A percentile compares a stretch with the other conserved stretches of the same genome.
Evolutionary conservation across 805 yeast species (phyloP).

Genomic region (Wickerhamomyces bovis): DNA sequence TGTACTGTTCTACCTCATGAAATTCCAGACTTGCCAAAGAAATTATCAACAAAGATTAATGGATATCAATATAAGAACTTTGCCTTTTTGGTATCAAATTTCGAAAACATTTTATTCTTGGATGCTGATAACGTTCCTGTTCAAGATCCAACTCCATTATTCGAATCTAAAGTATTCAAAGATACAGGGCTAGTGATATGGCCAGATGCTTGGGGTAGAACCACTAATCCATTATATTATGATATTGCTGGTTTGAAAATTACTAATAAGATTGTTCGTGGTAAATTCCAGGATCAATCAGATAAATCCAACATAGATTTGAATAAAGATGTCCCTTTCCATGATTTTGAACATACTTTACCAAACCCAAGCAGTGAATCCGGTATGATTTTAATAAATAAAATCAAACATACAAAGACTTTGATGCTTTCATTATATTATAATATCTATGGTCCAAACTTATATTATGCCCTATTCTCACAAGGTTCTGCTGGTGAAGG

Average conservation of each 20-base stretch:
- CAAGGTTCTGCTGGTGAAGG: conserved; percentile 75
- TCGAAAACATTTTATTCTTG: conserved; percentile 60
- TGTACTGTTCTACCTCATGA: conserved; percentile 60
- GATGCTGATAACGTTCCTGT: conserved; percentile 73
- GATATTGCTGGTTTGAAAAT: conserved; percentile 41
- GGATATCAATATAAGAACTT: conserved; percentile 64
- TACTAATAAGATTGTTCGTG: conserved; percentile 30
- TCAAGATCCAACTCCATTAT: conserved; percentile 48
- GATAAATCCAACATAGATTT: conserved; percentile 8
- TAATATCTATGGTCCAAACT: conserved; percentile 53
- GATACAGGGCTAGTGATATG: conserved; percentile 45
- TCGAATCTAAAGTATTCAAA: conserved; percentile 36
- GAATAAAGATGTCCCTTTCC: conserved; percentile 34
- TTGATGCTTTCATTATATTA: conserved; percentile 50
- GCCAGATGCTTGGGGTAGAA: conserved; percentile 71
- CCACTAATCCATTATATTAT: conserved; percentile 55
- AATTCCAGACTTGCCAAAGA: conserved; percentile 42
- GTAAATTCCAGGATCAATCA: conserved; percentile 26
- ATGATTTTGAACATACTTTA: conserved; percentile 49
- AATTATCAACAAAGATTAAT: conserved; percentile 39
- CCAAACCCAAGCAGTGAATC: conserved; percentile 64
- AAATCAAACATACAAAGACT: conserved; percentile 46
- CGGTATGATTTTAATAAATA: conserved; percentile 55
- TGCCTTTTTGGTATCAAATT: conserved; percentile 62
- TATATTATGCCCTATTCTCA: conserved; percentile 54